Evolutionary conservation across 805 yeast species (phyloP).

Genomic region (Wickerhamomyces rabaulensis): DNA sequence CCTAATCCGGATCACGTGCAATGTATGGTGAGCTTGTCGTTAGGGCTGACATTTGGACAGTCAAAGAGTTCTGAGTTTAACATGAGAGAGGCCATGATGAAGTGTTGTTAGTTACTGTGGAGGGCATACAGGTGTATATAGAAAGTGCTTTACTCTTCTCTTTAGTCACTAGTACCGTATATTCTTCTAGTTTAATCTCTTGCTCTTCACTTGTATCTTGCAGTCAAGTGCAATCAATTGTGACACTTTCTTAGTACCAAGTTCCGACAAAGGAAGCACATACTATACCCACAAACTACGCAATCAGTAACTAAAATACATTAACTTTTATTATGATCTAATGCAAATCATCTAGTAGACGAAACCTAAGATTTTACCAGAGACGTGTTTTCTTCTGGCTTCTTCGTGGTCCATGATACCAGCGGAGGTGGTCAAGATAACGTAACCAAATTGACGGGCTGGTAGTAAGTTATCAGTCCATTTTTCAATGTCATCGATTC

Average conservation of each 20-base stretch:
- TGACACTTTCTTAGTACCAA: too few relatives aligned
- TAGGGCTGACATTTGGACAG: neutral
- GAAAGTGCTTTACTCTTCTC: too few relatives aligned
- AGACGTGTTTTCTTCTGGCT: conserved; percentile 99
- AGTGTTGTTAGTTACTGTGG: too few relatives aligned
- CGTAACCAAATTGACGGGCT: conserved; percentile 98
- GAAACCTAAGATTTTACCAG: conserved; percentile 98
- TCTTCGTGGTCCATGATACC: conserved; percentile 99
- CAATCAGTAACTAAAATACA: conserved; percentile 7
- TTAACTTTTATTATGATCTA: conserved; percentile 5
- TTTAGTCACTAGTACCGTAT: too few relatives aligned
- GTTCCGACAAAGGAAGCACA: too few relatives aligned
- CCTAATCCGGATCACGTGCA: conserved; percentile 5
- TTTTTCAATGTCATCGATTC: conserved; percentile 92
- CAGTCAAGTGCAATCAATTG: too few relatives aligned
- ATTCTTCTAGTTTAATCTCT: too few relatives aligned
- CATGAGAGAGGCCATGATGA: too few relatives aligned
- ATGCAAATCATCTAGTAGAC: conserved; percentile 57
- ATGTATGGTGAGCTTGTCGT: neutral
- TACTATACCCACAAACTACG: neutral
- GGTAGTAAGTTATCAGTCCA: conserved; percentile 98
- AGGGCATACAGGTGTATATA: too few relatives aligned
- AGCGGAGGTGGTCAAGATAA: conserved; percentile 96
- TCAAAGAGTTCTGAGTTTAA: too few relatives aligned
- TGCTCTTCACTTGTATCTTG: too few relatives aligned